Evolutionary conservation across 208 protist genomes (phyloP).

Genomic region (Wallacemonas collosoma): DNA sequence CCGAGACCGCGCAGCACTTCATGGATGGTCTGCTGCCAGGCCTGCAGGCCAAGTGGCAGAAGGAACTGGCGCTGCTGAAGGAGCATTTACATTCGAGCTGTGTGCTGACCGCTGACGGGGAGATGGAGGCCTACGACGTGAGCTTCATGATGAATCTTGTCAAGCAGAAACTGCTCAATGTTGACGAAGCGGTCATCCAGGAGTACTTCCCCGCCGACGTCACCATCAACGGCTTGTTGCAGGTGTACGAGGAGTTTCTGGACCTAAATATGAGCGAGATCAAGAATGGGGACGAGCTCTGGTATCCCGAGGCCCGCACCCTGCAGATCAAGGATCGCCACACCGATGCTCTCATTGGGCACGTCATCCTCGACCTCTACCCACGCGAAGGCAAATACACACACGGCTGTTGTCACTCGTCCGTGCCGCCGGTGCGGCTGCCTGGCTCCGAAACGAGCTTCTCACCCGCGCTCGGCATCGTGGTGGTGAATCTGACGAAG

Average conservation of each 20-base stretch:
- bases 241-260: constrained; percentile 86
- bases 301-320: constrained; percentile 67
- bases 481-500: constrained; percentile 81
- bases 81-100: constrained; percentile 68
- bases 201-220: constrained; percentile 86
- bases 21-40: constrained; percentile 66
- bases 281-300: constrained; percentile 72
- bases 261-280: constrained; percentile 74
- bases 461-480: constrained; percentile 74
- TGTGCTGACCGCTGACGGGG: constrained; percentile 52
- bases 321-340: constrained; percentile 72
- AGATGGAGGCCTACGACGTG: constrained; percentile 74
- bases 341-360: constrained; percentile 57
- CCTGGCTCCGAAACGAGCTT: constrained; percentile 52
- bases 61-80: constrained; percentile 68
- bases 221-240: constrained; percentile 78
- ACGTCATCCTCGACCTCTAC: constrained; percentile 87
- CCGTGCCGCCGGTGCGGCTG: constrained; percentile 67
- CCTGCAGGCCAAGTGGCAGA: constrained; percentile 76
- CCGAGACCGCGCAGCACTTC: constrained; percentile 61
- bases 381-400: constrained; percentile 86
- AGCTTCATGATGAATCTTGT: constrained; percentile 82
- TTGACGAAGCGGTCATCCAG: constrained; percentile 82
- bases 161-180: constrained; percentile 78
- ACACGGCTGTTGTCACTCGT: constrained; percentile 82